Conservation (phyloP, 257 asterid species). For the Petunia secreta region DNA sequence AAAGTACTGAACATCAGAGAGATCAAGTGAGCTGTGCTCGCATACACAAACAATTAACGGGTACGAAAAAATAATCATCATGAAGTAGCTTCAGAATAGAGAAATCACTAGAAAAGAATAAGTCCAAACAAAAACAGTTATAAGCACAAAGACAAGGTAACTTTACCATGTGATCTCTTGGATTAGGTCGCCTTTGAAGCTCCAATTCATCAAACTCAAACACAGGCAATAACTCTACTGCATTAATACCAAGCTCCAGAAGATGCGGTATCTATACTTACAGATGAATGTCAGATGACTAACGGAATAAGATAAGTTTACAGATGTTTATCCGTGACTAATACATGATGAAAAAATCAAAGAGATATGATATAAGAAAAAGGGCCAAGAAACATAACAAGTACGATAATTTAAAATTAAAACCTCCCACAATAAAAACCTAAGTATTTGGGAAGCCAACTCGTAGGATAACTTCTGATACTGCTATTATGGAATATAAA, state of each 20-base stretch:
- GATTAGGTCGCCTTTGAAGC: constrained; percentile 84
- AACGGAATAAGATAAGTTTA: constrained; percentile 25
- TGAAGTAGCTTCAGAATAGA: constrained; percentile 14
- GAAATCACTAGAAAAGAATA: constrained; percentile 10
- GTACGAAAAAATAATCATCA: constrained; percentile 14
- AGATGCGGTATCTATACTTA: constrained; percentile 86
- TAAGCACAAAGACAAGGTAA: background rate
- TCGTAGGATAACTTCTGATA: background rate
- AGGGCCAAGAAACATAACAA: constrained; percentile 1
- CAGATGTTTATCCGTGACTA: background rate
- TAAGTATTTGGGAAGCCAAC: background rate
- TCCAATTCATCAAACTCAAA: constrained; percentile 98
- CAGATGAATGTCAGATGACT: constrained; percentile 34
- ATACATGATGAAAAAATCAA: background rate
- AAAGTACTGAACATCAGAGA: constrained; percentile 10
- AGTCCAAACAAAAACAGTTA: constrained; percentile 8
- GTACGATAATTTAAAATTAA: background rate
- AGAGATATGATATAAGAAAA: constrained; percentile 7
- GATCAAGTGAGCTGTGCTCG: background rate
- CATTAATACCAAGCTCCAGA: constrained; percentile 92
- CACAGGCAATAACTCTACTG: constrained; percentile 87
- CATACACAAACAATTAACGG: background rate
- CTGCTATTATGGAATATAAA: constrained; percentile 5
- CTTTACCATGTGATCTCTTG: constrained; percentile 94
- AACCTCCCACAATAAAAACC: constrained; percentile 7